Percentiles rank a stretch among this genome's conserved stretches.
These are phyloP conservation scores for Catenaria anguillulae DNA, from an alignment of 371 early-diverging fungal genomes.

Conservation along the genomic window DNA sequence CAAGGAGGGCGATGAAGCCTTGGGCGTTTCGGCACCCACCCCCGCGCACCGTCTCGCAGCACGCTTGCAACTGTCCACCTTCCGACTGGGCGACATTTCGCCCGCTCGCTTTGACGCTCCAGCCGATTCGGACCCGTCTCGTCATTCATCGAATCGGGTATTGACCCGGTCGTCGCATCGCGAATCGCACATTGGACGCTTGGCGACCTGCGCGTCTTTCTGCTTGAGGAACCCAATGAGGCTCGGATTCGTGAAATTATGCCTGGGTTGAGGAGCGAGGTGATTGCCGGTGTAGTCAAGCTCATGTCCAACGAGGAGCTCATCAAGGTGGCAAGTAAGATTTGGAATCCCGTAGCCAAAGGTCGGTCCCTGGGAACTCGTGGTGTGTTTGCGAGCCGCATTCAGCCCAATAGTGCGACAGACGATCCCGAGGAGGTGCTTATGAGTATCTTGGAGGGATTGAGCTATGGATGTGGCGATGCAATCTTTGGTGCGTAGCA, in stretches of 20 bases:
- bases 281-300: slow-evolving; percentile 8
- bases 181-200: slow-evolving; percentile 2
- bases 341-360: not conserved
- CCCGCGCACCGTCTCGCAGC: not conserved
- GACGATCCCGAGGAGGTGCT: slow-evolving; percentile 8
- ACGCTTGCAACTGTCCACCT: not conserved
- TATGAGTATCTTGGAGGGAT: slow-evolving; percentile 2
- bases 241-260: not conserved
- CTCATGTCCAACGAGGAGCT: slow-evolving; percentile 7
- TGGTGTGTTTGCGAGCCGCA: not conserved
- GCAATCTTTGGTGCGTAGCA: not conserved
- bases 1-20: slow-evolving; percentile 7
- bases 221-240: not conserved
- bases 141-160: not conserved
- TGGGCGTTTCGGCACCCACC: not conserved
- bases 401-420: slow-evolving; percentile 6
- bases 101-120: not conserved
- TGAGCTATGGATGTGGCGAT: slow-evolving; percentile 3
- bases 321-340: not conserved
- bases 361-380: slow-evolving; percentile 1
- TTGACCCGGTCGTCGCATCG: not conserved
- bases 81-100: not conserved
- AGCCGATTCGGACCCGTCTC: not conserved
- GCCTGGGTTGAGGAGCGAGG: slow-evolving; percentile 5
- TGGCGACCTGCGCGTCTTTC: slow-evolving; percentile 1